These are phyloP conservation scores for Purshia tridentata DNA, from an alignment of 306 rosid species.

Conservation along the genomic window DNA sequence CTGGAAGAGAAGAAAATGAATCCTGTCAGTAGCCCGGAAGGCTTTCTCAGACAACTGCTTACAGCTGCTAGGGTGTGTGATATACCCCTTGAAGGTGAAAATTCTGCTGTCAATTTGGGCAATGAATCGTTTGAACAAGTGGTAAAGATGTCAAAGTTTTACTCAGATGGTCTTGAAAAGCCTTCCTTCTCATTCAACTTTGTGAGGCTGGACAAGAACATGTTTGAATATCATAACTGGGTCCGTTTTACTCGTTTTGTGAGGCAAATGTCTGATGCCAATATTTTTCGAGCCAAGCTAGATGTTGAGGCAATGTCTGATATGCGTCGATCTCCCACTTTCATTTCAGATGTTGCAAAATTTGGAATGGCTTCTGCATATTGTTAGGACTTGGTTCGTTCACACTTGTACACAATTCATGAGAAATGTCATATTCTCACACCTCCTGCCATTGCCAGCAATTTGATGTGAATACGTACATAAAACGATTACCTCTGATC, in stretches of 20 bases:
- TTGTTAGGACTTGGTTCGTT: constrained; percentile 33
- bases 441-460: not conserved
- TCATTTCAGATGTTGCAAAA: constrained; percentile 41
- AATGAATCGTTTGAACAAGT: constrained; percentile 57
- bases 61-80: constrained; percentile 76
- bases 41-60: constrained; percentile 75
- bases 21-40: constrained; percentile 72
- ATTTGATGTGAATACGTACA: constrained; percentile 31
- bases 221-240: constrained; percentile 76
- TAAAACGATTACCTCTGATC: constrained; percentile 27
- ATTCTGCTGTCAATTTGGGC: constrained; percentile 50
- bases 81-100: constrained; percentile 77
- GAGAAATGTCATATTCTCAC: constrained; percentile 23
- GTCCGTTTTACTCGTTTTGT: constrained; percentile 76
- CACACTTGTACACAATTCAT: constrained; percentile 2
- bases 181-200: constrained; percentile 82
- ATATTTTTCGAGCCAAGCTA: constrained; percentile 72
- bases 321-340: constrained; percentile 33
- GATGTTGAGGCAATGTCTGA: constrained; percentile 40
- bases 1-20: constrained; percentile 41
- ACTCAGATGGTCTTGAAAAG: constrained; percentile 63
- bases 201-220: constrained; percentile 70
- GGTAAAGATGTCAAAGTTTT: constrained; percentile 68
- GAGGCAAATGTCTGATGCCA: constrained; percentile 69
- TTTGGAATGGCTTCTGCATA: constrained; percentile 52